These are phyloP conservation scores for Boletus edulis DNA, from an alignment of 768 basidiomycete species.

Conservation along the genomic window DNA sequence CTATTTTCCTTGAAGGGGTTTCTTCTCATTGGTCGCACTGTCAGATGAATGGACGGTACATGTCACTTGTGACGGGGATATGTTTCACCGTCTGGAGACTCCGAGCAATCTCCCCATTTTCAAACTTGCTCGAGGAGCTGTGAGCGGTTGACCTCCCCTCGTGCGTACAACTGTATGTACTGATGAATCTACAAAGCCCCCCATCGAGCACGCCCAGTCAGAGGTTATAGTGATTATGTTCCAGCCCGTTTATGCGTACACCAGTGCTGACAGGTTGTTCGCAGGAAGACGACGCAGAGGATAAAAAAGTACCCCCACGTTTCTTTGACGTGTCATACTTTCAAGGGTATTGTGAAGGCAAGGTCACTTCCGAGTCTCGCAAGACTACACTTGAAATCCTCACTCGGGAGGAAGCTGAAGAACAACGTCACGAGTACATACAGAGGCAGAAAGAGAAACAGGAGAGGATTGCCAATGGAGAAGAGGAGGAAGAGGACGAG, in stretches of 20 bases:
- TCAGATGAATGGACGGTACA: slow-evolving; percentile 28
- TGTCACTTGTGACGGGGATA: slow-evolving; percentile 19
- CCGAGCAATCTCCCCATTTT: slow-evolving; percentile 21
- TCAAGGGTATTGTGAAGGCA: slow-evolving; percentile 22
- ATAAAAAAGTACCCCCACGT: slow-evolving; percentile 19
- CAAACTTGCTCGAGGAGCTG: slow-evolving; percentile 22
- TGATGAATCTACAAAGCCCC: slow-evolving; percentile 10
- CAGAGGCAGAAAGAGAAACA: slow-evolving; percentile 4
- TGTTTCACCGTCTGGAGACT: slow-evolving; percentile 8
- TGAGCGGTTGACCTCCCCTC: not conserved
- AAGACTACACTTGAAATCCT: slow-evolving; percentile 23
- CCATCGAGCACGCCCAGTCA: slow-evolving; percentile 18
- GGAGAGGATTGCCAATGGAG: slow-evolving; percentile 9
- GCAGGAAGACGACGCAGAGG: slow-evolving; percentile 23
- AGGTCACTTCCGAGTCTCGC: slow-evolving; percentile 19
- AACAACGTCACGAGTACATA: not conserved
- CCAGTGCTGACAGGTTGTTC: not conserved
- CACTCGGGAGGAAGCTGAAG: slow-evolving; percentile 17
- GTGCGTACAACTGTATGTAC: not conserved
- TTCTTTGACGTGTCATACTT: slow-evolving; percentile 24
- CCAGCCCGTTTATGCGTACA: not conserved
- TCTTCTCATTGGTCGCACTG: not conserved
- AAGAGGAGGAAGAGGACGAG: slow-evolving; percentile 5
- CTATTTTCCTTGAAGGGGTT: too few species aligned
- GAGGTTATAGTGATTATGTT: slow-evolving; percentile 1